These are phyloP conservation scores for Inga leiocalycina DNA, from an alignment of 306 rosid species.

Conservation along the genomic window DNA sequence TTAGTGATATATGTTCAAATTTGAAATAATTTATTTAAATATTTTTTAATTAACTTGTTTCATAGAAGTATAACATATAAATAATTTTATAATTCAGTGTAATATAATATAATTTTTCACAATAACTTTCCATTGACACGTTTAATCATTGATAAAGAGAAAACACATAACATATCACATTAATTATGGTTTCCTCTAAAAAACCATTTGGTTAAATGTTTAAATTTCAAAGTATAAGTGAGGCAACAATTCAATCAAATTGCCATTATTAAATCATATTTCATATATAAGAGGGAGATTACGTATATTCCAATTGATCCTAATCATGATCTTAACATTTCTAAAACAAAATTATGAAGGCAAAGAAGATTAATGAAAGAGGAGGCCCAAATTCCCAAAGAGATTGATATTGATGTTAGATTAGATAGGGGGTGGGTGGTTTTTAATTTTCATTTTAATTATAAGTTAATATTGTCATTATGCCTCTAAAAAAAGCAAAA, in stretches of 20 bases:
- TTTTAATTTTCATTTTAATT: not conserved
- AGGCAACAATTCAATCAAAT: not conserved
- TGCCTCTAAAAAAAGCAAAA: not conserved
- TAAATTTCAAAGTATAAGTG: not conserved
- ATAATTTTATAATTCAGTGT: not conserved
- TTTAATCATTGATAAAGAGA: not conserved
- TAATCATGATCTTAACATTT: slow-evolving; percentile 30
- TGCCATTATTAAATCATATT: slow-evolving; percentile 8
- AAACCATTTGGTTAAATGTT: not conserved
- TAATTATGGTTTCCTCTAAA: not conserved
- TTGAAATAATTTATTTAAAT: not conserved
- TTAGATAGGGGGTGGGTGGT: not conserved
- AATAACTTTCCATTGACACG: not conserved
- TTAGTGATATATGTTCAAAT: not conserved
- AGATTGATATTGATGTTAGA: slow-evolving; percentile 43
- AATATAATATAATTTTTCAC: not conserved
- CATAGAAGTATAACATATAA: not conserved
- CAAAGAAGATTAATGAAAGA: slow-evolving; percentile 35
- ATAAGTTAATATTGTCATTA: not conserved
- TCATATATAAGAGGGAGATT: not conserved
- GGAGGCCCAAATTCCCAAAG: slow-evolving; percentile 99
- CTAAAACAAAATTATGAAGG: slow-evolving; percentile 35
- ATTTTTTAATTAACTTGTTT: not conserved
- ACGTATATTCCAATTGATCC: slow-evolving; percentile 24
- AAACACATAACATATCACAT: not conserved